Evolutionary conservation across 2,329 filamentous ascomycete genomes (phyloP), one percentile per base, ranked within the genome.

Genomic region (Emergomyces africanus): DNA sequence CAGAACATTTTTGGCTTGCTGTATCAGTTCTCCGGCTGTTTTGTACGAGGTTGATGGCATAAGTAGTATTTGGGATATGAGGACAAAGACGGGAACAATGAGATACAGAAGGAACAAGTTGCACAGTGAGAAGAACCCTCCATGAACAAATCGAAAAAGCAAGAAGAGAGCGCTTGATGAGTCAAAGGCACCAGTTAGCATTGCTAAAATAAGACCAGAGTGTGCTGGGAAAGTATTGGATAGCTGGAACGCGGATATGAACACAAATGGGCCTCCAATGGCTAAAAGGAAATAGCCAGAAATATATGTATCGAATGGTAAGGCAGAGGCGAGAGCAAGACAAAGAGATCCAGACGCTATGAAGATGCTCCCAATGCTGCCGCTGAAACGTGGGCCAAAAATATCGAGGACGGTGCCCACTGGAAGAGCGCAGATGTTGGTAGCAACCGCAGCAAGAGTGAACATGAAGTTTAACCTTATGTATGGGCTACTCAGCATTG

Each of bases 351-450:
- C 91, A 10, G 82, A 64, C 0, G 83, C 75, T 25, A 96, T 79
- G 65, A 87, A 85, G 42, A 85, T 61, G 60, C 83, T 84, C 55
- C 87, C 90, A 59, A 87, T 80, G 25, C 90, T 77, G 3, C 88
- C 87, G 66, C 87, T 88, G 4, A 89, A 79, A 59, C 87, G 82
- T 15, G 91, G 91, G 1, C 91, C 91, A 68, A 83, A 91, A 62
- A 84, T 80, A 73, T 96, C 91, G 25, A 96, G 81, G 50, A 95
- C 86, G 2, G 89, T 88, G 51, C 91, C 91, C 12, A 95, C 84
- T 1, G 90, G 89, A 6, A 96, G 79, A 14, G 91, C 90, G 46
- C 85, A 89, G 14, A 95, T 87, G 67, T 96, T 96, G 44, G 90
- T 95, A 6, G 83, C 87, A 10, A 95, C 90, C 15, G 90, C 90